These are phyloP conservation scores for Clavispora carvajalis DNA, from an alignment of 805 yeast genomes.

Conservation along the genomic window DNA sequence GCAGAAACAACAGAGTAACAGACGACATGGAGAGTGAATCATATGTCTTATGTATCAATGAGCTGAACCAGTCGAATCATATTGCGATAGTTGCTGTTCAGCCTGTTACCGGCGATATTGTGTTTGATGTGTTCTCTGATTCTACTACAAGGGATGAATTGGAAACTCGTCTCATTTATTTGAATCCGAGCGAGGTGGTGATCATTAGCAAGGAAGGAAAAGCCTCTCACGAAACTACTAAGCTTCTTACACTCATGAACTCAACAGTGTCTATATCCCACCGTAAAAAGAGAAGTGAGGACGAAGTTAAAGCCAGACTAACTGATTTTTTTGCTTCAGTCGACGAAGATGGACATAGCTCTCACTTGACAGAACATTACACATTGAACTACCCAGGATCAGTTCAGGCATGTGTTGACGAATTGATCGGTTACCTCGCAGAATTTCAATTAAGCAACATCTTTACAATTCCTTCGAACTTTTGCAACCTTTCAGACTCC, in stretches of 20 bases:
- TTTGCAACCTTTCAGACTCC: constrained; percentile 44
- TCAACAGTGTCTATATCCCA: constrained; percentile 8
- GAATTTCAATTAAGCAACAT: constrained; percentile 61
- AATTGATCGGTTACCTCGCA: constrained; percentile 49
- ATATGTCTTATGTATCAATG: constrained; percentile 43
- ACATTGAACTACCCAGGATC: constrained; percentile 14
- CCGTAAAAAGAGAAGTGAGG: constrained; percentile 1
- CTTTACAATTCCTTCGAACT: constrained; percentile 48
- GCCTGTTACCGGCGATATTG: constrained; percentile 69
- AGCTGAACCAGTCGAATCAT: constrained; percentile 8
- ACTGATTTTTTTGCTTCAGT: constrained; percentile 23
- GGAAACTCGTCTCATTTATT: constrained; percentile 67
- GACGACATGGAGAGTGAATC: constrained; percentile 21
- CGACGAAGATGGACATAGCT: constrained; percentile 11
- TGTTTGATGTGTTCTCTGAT: constrained; percentile 69
- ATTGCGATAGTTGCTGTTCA: constrained; percentile 56
- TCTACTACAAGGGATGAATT: constrained; percentile 51
- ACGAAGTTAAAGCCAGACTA: constrained; percentile 12
- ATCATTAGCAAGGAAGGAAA: constrained; percentile 22
- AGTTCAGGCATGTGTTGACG: constrained; percentile 35
- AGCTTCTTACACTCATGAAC: constrained; percentile 15
- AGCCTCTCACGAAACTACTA: constrained; percentile 27
- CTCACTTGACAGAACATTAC: constrained; percentile 21
- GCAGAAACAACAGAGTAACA: constrained; percentile 6
- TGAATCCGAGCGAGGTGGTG: constrained; percentile 74